Conservation (phyloP, 2,329 filamentous ascomycete species). For the Stemphylium lycopersici region DNA sequence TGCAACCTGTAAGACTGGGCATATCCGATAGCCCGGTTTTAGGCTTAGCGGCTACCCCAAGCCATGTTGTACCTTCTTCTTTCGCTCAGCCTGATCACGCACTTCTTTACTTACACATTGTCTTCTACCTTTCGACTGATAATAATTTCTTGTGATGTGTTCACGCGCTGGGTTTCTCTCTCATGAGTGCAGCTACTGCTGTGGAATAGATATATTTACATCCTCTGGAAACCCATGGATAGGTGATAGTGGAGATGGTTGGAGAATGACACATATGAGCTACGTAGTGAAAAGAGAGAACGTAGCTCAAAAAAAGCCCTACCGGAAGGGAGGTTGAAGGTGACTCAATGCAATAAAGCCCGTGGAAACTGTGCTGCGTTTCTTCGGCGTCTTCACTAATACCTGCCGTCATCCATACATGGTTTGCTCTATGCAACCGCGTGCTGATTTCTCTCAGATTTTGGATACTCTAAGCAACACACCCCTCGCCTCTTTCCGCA, state of each 20-base stretch:
- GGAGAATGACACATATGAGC: no score
- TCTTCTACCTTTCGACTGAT: neutral
- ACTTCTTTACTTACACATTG: neutral
- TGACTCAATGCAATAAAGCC: no score
- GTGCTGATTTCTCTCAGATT: neutral
- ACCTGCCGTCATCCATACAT: neutral
- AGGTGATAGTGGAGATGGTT: neutral
- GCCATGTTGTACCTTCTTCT: neutral
- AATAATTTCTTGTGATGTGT: neutral
- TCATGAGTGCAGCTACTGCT: neutral
- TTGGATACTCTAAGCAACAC: constrained; percentile 34
- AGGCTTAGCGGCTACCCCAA: neutral
- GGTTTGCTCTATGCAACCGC: neutral
- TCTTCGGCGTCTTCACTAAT: no score
- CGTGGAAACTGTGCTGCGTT: no score
- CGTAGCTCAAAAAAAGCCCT: no score
- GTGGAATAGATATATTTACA: neutral
- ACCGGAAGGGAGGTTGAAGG: no score
- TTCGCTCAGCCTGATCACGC: neutral
- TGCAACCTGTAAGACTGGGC: no score
- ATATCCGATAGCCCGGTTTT: neutral
- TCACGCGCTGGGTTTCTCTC: neutral
- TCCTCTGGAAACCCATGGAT: neutral
- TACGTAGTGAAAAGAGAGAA: no score
- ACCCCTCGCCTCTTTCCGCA: constrained; percentile 48